Conservation (phyloP, 2,329 filamentous ascomycete genomes). For the Tolypocladium guangdongense region DNA sequence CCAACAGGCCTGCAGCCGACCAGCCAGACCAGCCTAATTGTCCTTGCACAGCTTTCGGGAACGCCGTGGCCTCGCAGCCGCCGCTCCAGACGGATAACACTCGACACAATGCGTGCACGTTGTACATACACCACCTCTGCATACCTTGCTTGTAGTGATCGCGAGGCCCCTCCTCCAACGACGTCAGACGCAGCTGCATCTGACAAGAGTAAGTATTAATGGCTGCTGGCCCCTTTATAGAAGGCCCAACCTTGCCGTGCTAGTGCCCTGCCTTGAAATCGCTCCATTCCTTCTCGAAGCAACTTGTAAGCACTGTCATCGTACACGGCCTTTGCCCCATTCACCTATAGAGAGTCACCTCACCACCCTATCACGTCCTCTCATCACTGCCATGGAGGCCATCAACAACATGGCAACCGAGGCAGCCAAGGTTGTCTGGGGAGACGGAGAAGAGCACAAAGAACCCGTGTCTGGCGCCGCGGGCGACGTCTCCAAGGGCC, state of each 20-base stretch:
- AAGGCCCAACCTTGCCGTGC: not conserved
- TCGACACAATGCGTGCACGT: no score
- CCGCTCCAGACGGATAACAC: no score
- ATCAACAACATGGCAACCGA: slow-evolving; percentile 41
- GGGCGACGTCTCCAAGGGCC: slow-evolving; percentile 54
- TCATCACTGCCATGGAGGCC: slow-evolving; percentile 44
- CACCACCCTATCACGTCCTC: not conserved
- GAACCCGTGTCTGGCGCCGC: slow-evolving; percentile 65
- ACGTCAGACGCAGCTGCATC: not conserved
- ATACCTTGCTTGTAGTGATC: not conserved
- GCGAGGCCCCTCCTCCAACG: not conserved
- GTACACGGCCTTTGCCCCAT: not conserved
- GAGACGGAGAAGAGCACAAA: slow-evolving; percentile 25
- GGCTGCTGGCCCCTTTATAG: not conserved
- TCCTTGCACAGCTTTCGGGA: no score
- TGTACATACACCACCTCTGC: not conserved
- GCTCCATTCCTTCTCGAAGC: not conserved
- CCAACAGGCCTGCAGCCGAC: not conserved
- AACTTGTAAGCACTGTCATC: not conserved
- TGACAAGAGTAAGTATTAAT: not conserved
- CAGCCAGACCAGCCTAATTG: not conserved
- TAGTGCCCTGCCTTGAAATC: not conserved
- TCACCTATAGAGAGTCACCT: not conserved
- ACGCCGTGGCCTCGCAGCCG: not conserved
- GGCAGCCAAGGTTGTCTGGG: slow-evolving; percentile 32